Evolutionary conservation across 148 eudicot genomes (phyloP), one percentile per base, ranked within the genome.

Genomic region (Pouteria glomerata): DNA sequence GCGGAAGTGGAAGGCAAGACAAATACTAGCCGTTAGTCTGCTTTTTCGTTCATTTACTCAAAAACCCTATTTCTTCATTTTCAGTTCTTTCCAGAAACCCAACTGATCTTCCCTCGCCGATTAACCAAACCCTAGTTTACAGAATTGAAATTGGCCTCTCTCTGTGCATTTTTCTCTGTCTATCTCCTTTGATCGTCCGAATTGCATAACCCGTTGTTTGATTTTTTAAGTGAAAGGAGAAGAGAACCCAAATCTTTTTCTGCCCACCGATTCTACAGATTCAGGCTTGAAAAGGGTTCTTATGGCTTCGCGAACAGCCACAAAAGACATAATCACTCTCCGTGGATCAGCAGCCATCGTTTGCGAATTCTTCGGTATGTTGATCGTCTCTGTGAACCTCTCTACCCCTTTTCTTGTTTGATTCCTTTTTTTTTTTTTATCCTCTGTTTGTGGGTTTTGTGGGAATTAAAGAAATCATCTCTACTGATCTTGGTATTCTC

Each of bases 301-400:
- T 18, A 93, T 94, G 97, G 97, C 96, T 79, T 90, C 98, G 30
- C 87, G 73, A 86, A 81, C 92, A 8, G 88, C 81, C 24, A 75
- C 91, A n/a, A 93, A 93, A 71, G 98, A 93, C 68, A 86, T 93
- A 42, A 93, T 93, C 79, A 93, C 98, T 50, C 98, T 93, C 30
- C 90, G 91, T 45, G 98, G 98, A 53, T 93, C 98, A 0, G 87
- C 98, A 26, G 98, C 98, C 10, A 93, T 93, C 13, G 98, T 91
- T 13, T 83, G 95, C 75, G 98, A 93, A 74, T 93, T 90, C 72
- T 93, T 93, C 55, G 98, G 98, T 93, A 82, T 37, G 53, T 53
- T n/a, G 2, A 6, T 63, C 35, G 42, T 64, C 55, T 51, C 55
- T 51, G 48, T 44, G 11, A 8, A 52, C 57, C 27, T 52, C 57